Conservation (phyloP, 2,329 filamentous ascomycete species). For the Aspergillus pseudoviridinutans region DNA sequence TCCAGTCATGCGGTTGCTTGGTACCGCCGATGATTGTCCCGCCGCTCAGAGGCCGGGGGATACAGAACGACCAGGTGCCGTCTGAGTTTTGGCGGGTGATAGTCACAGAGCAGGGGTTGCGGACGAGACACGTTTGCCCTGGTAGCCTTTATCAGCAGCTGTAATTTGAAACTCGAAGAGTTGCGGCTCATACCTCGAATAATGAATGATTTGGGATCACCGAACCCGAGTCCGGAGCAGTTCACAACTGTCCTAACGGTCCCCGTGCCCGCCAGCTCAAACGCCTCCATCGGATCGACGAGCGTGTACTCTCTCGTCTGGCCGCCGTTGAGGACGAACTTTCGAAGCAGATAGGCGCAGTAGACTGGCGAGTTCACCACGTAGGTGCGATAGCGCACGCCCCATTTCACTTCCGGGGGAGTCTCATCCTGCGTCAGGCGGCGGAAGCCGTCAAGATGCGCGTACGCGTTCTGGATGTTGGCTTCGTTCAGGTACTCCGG, state of each 20-base stretch:
- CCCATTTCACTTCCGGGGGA: constrained; percentile 38
- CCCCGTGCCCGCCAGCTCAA: constrained; percentile 25
- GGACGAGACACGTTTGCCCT: constrained; percentile 48
- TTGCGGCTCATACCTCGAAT: constrained; percentile 34
- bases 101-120: constrained; percentile 40
- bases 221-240: constrained; percentile 43
- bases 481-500: constrained; percentile 30
- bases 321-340: constrained; percentile 40
- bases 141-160: not conserved
- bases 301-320: constrained; percentile 25
- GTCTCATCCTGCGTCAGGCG: constrained; percentile 25
- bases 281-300: constrained; percentile 33
- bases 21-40: constrained; percentile 65
- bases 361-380: constrained; percentile 45
- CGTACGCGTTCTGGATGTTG: constrained; percentile 27
- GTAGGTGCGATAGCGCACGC: constrained; percentile 39
- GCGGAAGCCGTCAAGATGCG: constrained; percentile 34
- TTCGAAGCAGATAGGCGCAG: constrained; percentile 37
- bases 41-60: constrained; percentile 58
- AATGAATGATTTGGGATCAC: constrained; percentile 40
- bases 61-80: constrained; percentile 60
- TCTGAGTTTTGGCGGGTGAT: constrained; percentile 61
- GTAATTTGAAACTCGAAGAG: too few relatives aligned
- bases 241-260: constrained; percentile 41
- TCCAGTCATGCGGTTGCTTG: constrained; percentile 58